These are phyloP conservation scores for Mrakia gelida DNA, from an alignment of 768 basidiomycete species.

Conservation along the genomic window DNA sequence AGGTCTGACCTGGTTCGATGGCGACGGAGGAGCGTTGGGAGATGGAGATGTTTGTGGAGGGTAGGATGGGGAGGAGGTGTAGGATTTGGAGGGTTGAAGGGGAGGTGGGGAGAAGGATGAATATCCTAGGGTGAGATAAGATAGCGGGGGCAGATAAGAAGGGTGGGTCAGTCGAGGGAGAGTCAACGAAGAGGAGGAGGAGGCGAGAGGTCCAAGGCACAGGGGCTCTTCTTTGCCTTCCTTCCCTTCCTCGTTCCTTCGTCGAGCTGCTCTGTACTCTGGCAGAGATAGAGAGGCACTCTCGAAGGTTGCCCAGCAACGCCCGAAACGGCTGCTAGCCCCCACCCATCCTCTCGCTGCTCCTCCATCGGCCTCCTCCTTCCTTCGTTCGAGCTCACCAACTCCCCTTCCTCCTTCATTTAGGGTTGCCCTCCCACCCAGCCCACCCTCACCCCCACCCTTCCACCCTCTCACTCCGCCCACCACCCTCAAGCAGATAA, in stretches of 20 bases:
- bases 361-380: neutral
- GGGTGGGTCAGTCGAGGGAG: conserved; percentile 5
- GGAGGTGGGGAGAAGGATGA: neutral
- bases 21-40: neutral
- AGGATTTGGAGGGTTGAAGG: conserved; percentile 11
- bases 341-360: no score
- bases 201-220: no score
- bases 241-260: no score
- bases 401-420: neutral
- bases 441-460: neutral
- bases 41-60: neutral
- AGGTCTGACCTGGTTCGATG: neutral
- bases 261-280: no score
- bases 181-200: neutral
- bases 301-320: no score
- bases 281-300: no score
- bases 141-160: neutral
- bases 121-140: neutral
- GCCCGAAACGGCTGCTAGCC: no score
- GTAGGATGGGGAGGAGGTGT: conserved; percentile 5
- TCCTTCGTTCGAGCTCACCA: neutral
- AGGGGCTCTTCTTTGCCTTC: no score
- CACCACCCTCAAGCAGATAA: neutral
- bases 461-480: neutral
- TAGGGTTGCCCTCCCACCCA: neutral